Percentiles rank a stretch among this genome's conserved stretches.
Evolutionary conservation across 2,329 filamentous ascomycete species (phyloP).

Genomic region (Stagonosporopsis rhizophila): DNA sequence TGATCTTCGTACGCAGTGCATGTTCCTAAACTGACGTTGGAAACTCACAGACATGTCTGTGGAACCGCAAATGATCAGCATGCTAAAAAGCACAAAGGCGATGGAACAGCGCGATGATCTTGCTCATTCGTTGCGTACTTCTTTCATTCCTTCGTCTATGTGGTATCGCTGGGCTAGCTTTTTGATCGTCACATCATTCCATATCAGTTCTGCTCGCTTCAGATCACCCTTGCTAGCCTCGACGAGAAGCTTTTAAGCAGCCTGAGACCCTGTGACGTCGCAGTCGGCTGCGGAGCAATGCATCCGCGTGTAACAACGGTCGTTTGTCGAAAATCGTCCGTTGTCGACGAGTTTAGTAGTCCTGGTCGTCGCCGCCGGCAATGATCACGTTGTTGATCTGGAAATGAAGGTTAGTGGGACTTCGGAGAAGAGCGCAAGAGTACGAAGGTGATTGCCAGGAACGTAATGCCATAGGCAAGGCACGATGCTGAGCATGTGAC

Average conservation of each 20-base stretch:
- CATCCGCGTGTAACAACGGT: conserved; percentile 1
- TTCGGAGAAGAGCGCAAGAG: conserved; percentile 10
- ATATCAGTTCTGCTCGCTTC: background rate
- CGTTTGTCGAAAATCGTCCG: background rate
- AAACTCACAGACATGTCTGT: no score
- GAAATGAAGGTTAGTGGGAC: conserved; percentile 20
- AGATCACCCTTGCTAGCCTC: conserved; percentile 5
- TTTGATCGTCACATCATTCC: conserved; percentile 19
- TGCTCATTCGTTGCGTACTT: conserved; percentile 8
- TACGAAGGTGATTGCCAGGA: background rate
- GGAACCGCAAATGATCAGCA: background rate
- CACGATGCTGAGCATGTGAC: conserved; percentile 2
- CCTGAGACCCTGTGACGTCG: background rate
- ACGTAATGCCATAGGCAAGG: conserved; percentile 4
- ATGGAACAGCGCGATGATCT: background rate
- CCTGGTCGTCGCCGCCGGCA: conserved; percentile 83
- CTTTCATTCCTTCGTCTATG: conserved; percentile 23
- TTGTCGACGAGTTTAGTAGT: conserved; percentile 66
- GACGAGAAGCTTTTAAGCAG: background rate
- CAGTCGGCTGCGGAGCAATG: conserved; percentile 1
- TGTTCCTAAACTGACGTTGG: no score
- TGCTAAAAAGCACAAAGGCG: background rate
- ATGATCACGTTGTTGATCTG: conserved; percentile 92
- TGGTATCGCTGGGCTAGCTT: conserved; percentile 21
- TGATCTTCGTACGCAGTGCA: no score